phyloP scores from a whole-genome alignment of 805 yeast species.

The Lipomyces chichibuensis region DNA sequence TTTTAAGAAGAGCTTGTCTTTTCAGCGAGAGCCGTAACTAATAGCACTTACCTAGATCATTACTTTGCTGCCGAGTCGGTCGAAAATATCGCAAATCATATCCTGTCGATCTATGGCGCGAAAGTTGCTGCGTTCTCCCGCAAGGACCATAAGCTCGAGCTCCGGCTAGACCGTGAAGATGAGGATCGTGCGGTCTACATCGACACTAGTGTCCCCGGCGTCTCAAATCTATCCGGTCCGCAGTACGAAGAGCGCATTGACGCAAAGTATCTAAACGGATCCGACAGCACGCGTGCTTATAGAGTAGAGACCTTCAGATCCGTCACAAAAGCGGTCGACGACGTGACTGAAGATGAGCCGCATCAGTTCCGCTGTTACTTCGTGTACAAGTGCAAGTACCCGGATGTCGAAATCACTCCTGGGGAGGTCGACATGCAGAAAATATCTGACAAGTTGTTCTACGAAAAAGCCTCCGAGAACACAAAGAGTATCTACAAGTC shows the following conservation, averaged over 20 bases:
- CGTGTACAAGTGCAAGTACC: slow-evolving; percentile 73
- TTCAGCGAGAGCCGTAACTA: not conserved
- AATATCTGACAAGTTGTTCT: slow-evolving; percentile 79
- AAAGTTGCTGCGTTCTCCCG: slow-evolving; percentile 86
- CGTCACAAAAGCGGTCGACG: slow-evolving; percentile 52
- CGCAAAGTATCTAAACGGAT: slow-evolving; percentile 62
- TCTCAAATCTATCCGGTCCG: slow-evolving; percentile 46
- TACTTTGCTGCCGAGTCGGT: slow-evolving; percentile 87
- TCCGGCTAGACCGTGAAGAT: slow-evolving; percentile 77
- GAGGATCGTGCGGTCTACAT: slow-evolving; percentile 90
- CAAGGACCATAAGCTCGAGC: slow-evolving; percentile 57
- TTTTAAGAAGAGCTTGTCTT: not conserved
- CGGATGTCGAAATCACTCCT: slow-evolving; percentile 41
- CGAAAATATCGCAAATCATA: slow-evolving; percentile 76
- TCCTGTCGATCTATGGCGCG: slow-evolving; percentile 87
- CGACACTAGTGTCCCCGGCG: slow-evolving; percentile 62
- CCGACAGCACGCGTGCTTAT: slow-evolving; percentile 51
- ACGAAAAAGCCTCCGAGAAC: slow-evolving; percentile 73
- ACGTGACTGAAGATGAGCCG: slow-evolving; percentile 45
- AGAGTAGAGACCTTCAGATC: slow-evolving; percentile 82
- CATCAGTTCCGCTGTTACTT: slow-evolving; percentile 73
- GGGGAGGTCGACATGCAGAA: slow-evolving; percentile 58
- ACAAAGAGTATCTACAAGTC: slow-evolving; percentile 78
- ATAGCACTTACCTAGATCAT: slow-evolving; percentile 48
- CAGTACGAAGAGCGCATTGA: slow-evolving; percentile 59